phyloP scores from a whole-genome alignment of 2,329 filamentous ascomycete species.

The Hortaea werneckii region DNA sequence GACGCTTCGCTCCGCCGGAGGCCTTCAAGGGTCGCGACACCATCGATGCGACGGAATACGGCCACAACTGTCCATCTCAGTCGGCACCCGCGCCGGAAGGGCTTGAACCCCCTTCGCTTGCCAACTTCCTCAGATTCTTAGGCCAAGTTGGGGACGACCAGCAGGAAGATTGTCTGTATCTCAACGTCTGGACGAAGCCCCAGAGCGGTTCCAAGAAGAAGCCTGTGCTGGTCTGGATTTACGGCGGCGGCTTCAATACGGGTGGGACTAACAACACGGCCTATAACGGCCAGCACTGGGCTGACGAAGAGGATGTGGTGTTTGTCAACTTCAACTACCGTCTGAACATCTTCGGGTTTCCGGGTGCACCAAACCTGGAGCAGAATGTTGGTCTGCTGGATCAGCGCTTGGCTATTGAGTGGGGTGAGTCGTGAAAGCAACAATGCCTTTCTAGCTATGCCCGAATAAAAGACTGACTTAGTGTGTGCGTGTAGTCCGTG shows the following conservation, averaged over 20 bases:
- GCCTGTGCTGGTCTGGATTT: conserved; percentile 1
- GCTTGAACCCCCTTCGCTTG: neutral
- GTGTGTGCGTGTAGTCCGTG: neutral
- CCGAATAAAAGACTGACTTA: neutral
- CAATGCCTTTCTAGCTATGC: too few species aligned
- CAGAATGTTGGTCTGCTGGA: conserved; percentile 43
- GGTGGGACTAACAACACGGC: neutral
- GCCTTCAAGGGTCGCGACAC: neutral
- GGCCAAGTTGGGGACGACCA: neutral
- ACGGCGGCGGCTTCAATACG: neutral
- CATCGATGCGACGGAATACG: neutral
- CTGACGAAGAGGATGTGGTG: neutral
- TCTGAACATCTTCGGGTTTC: conserved; percentile 40
- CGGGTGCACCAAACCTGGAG: conserved; percentile 35
- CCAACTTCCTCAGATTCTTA: neutral
- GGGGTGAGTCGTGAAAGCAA: conserved; percentile 25
- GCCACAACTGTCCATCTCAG: neutral
- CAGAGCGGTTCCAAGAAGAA: neutral
- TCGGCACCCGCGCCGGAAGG: neutral
- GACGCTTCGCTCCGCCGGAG: neutral
- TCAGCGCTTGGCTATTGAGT: conserved; percentile 47
- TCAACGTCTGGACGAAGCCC: neutral
- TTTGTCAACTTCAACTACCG: conserved; percentile 32
- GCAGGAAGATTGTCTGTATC: conserved; percentile 1
- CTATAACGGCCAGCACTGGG: neutral